Evolutionary conservation across 2,329 filamentous ascomycete species (phyloP), one percentile per base, ranked within the genome.

Genomic region (Clarireedia hainanense): DNA sequence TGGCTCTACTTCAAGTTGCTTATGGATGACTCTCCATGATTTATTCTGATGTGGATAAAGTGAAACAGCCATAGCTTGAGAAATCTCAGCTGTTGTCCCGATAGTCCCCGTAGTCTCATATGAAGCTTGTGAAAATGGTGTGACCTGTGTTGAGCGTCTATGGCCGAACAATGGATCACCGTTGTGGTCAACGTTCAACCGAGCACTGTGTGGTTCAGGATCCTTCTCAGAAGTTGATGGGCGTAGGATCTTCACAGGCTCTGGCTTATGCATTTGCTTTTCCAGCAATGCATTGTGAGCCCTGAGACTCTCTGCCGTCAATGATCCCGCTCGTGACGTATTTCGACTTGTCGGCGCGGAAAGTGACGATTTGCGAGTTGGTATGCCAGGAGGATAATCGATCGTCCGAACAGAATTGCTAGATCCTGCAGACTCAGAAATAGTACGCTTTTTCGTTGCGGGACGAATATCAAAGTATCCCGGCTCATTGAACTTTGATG

Each of bases 21-120:
- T 26, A 6, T 52, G 43, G 24, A 55, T 50, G 14, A 55, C 47
- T 34, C 45, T 55, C 52, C 52, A 55, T 49, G 83, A 86, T 48
- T 77, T 83, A 61, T 85, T 85, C 63, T 85, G 81, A 60, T 86
- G 83, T 20, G 79, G 76, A 61, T 79, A 84, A 63, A 86, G 81
- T 58, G 76, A 81, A 55, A 86, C 76, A 40, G 80, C 80, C 65
- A 79, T 71, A 36, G 83, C 83, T 69, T 86, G 81, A 0, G 81
- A 82, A 42, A 86, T 77, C 61, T 84, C 82, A 3, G 76, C 75
- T 46, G 75, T 74, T 2, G 79, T 83, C 34, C 34, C 46, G 7
- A 47, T 20, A 15, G 79, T 83, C n/a, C 82, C 84, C 36, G 75
- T 78, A n/a, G 69, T 70, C 15, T 84, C 82, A 48, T 84, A 75